These are phyloP conservation scores for Borealophlyctis nickersoniae DNA, from an alignment of 192 early-diverging fungal species.

Conservation along the genomic window DNA sequence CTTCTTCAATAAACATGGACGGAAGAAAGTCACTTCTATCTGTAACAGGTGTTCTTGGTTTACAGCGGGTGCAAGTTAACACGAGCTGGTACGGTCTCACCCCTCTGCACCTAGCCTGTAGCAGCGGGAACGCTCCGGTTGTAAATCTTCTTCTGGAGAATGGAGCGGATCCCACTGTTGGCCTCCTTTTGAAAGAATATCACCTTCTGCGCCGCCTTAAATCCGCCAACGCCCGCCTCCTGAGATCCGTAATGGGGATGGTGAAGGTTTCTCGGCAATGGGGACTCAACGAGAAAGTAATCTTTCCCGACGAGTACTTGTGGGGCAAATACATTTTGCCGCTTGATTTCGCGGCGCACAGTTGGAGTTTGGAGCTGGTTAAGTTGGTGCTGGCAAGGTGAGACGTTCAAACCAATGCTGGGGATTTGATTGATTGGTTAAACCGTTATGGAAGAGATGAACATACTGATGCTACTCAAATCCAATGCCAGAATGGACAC, in stretches of 20 bases:
- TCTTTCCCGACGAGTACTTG: background rate
- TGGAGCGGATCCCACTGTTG: conserved; percentile 40
- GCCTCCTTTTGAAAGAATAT: conserved; percentile 36
- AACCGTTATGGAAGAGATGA: too few species aligned
- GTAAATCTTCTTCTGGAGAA: conserved; percentile 41
- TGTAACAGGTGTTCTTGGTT: background rate
- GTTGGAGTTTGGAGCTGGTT: conserved; percentile 34
- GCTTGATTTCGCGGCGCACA: conserved; percentile 39
- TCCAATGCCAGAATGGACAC: conserved; percentile 36
- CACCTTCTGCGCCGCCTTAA: conserved; percentile 40
- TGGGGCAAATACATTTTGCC: conserved; percentile 36
- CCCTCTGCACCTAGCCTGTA: conserved; percentile 41
- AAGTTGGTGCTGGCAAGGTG: conserved; percentile 17
- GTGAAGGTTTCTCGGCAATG: background rate
- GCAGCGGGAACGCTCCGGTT: conserved; percentile 30
- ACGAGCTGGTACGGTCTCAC: conserved; percentile 52
- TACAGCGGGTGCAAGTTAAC: conserved; percentile 40
- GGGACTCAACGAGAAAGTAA: background rate
- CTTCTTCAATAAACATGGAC: background rate
- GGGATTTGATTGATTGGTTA: conserved; percentile 3
- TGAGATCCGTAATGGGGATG: background rate
- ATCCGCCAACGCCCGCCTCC: background rate
- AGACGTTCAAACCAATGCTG: background rate
- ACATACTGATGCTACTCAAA: background rate
- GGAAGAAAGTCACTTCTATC: background rate